phyloP scores from a whole-genome alignment of 306 rosid species.

The Trifolium subterraneum region DNA sequence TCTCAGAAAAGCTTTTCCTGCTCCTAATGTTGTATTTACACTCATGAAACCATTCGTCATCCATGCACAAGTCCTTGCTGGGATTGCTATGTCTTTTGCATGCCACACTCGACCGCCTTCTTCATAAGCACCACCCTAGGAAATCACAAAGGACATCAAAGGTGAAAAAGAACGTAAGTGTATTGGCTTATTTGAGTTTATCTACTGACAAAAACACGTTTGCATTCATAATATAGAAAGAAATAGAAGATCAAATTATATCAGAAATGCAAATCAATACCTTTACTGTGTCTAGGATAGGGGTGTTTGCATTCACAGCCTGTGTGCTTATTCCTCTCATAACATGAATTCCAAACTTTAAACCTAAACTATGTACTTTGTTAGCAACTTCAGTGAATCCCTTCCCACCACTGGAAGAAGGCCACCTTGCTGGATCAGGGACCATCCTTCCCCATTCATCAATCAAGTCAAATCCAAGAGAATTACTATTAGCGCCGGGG shows the following conservation, averaged over 20 bases:
- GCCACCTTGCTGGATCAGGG: slow-evolving; percentile 94
- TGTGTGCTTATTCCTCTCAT: slow-evolving; percentile 99
- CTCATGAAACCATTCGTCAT: slow-evolving; percentile 95
- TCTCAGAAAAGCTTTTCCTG: slow-evolving; percentile 85
- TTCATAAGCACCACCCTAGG: slow-evolving; percentile 68
- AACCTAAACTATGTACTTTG: slow-evolving; percentile 80
- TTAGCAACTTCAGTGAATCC: slow-evolving; percentile 76
- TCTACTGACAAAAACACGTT: neutral
- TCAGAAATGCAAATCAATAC: slow-evolving; percentile 51
- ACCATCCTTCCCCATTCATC: slow-evolving; percentile 93
- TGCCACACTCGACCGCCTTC: slow-evolving; percentile 78
- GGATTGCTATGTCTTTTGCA: slow-evolving; percentile 82
- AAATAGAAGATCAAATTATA: neutral
- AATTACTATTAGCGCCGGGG: slow-evolving; percentile 73
- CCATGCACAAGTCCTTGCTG: slow-evolving; percentile 80
- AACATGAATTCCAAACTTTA: slow-evolving; percentile 93
- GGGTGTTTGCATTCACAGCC: slow-evolving; percentile 88
- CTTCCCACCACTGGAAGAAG: slow-evolving; percentile 76
- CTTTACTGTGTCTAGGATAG: slow-evolving; percentile 74
- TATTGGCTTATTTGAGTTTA: neutral
- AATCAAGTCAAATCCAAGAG: slow-evolving; percentile 88
- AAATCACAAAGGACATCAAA: slow-evolving; percentile 34
- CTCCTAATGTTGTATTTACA: slow-evolving; percentile 73
- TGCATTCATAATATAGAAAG: neutral
- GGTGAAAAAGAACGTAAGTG: slow-evolving; percentile 29